These are phyloP conservation scores for Fusarium sp. DNA, from an alignment of 2,329 filamentous ascomycete genomes.

Conservation along the genomic window DNA sequence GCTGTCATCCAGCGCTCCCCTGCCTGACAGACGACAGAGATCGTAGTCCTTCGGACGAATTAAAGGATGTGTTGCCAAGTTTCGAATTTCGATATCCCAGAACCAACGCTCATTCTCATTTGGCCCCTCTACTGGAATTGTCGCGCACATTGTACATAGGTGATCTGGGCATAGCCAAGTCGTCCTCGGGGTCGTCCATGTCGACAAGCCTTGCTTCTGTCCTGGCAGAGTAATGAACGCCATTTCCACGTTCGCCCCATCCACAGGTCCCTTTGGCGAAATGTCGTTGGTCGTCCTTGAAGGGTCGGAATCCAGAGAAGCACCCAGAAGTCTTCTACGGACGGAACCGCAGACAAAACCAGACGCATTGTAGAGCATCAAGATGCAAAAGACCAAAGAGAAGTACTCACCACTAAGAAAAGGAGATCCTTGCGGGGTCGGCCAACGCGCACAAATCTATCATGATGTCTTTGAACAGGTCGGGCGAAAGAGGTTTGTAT, in stretches of 20 bases:
- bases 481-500: conserved; percentile 39
- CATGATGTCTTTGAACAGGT: conserved; percentile 54
- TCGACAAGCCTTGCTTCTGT: background rate
- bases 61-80: background rate
- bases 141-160: background rate
- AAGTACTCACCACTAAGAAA: conserved; percentile 56
- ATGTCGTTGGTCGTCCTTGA: background rate
- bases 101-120: background rate
- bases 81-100: background rate
- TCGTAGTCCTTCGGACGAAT: background rate
- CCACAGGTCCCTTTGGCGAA: background rate
- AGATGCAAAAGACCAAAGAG: conserved; percentile 14
- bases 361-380: conserved; percentile 8
- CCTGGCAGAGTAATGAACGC: background rate
- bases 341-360: background rate
- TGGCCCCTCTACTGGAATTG: background rate
- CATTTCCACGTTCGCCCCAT: background rate
- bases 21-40: background rate
- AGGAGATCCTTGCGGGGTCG: conserved; percentile 48
- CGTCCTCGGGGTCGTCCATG: background rate
- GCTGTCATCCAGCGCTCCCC: conserved; percentile 13
- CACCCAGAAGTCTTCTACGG: background rate
- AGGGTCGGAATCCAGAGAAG: background rate
- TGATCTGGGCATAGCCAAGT: background rate
- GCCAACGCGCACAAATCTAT: conserved; percentile 54